These are phyloP conservation scores for Favolaschia claudopus DNA, from an alignment of 768 basidiomycete species.

Conservation along the genomic window DNA sequence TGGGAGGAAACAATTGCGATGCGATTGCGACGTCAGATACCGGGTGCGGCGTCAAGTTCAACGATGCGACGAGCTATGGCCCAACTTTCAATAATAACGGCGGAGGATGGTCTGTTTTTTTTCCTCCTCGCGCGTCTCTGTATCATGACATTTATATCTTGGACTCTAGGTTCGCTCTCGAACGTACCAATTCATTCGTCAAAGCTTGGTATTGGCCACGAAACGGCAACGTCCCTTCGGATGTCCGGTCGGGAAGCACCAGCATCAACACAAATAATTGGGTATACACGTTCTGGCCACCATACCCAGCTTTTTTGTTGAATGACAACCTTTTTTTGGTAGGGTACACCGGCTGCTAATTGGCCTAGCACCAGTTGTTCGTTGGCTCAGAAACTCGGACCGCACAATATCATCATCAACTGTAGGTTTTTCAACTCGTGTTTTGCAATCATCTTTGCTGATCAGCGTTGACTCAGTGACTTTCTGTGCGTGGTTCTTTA, in stretches of 20 bases:
- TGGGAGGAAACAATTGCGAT: constrained; percentile 59
- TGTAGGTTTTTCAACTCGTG: neutral
- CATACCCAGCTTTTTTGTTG: too few relatives aligned
- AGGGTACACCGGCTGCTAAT: constrained; percentile 67
- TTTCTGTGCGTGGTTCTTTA: constrained; percentile 56
- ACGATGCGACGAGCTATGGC: constrained; percentile 58
- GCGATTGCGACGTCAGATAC: constrained; percentile 53
- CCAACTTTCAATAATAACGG: constrained; percentile 64
- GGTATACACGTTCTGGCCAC: constrained; percentile 46
- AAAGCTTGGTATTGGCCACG: constrained; percentile 80
- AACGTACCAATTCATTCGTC: constrained; percentile 63
- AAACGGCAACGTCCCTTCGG: constrained; percentile 52
- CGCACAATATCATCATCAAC: constrained; percentile 74
- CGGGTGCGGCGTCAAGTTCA: constrained; percentile 61
- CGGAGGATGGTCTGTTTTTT: constrained; percentile 62
- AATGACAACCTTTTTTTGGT: too few relatives aligned
- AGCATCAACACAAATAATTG: constrained; percentile 59
- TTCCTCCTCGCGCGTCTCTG: neutral
- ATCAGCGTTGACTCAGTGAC: constrained; percentile 47
- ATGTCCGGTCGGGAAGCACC: constrained; percentile 49
- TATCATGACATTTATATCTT: too few relatives aligned
- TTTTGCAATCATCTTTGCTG: neutral
- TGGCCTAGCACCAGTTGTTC: constrained; percentile 70
- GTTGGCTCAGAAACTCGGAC: constrained; percentile 58
- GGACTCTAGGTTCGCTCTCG: constrained; percentile 62